These are phyloP conservation scores for Periconia sp. DNA, from an alignment of 2,329 filamentous ascomycete genomes.

Conservation along the genomic window DNA sequence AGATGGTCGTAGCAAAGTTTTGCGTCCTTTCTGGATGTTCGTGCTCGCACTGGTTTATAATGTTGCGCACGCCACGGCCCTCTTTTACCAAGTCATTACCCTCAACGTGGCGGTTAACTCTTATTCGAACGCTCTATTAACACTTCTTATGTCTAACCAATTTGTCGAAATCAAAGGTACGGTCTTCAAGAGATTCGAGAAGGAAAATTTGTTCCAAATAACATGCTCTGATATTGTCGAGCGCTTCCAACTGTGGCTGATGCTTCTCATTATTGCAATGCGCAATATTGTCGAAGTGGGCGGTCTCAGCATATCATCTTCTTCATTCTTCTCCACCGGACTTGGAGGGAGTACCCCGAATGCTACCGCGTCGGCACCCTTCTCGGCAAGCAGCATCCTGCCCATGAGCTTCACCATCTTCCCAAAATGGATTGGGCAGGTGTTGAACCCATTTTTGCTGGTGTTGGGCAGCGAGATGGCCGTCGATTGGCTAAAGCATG, in stretches of 20 bases:
- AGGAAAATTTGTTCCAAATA: conserved; percentile 94
- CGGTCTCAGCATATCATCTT: conserved; percentile 63
- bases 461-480: conserved; percentile 96
- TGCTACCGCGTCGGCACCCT: conserved; percentile 53
- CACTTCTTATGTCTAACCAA: conserved; percentile 91
- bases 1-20: conserved; percentile 86
- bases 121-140: conserved; percentile 93
- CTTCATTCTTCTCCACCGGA: conserved; percentile 33
- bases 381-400: conserved; percentile 71
- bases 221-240: conserved; percentile 97
- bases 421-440: conserved; percentile 83
- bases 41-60: conserved; percentile 84
- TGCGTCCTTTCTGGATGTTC: conserved; percentile 90
- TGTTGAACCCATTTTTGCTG: conserved; percentile 88
- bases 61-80: conserved; percentile 78
- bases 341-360: conserved; percentile 46
- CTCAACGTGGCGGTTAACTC: conserved; percentile 98
- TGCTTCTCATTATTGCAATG: conserved; percentile 93
- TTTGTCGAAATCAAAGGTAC: conserved; percentile 99
- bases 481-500: conserved; percentile 95
- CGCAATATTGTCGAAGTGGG: conserved; percentile 96
- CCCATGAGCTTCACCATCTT: conserved; percentile 90
- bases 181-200: conserved; percentile 98
- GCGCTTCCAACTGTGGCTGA: conserved; percentile 95
- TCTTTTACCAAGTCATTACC: conserved; percentile 98